Conservation (phyloP, 1,139 yeast species). For the Debaryomycetaceae sp. region DNA sequence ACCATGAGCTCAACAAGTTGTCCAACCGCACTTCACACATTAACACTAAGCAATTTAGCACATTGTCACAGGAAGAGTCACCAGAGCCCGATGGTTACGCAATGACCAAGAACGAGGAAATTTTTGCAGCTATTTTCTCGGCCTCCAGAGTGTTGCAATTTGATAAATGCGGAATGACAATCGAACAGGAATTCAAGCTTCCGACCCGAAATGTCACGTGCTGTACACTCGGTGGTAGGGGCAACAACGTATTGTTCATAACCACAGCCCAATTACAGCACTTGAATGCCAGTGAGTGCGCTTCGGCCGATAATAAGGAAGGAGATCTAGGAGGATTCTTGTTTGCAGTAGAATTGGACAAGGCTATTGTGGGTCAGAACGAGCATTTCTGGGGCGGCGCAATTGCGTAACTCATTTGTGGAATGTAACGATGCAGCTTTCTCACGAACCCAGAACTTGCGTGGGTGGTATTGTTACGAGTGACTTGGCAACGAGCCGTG, state of each 20-base stretch:
- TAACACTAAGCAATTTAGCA: slow-evolving; percentile 28
- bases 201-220: slow-evolving; percentile 69
- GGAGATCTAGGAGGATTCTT: slow-evolving; percentile 57
- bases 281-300: slow-evolving; percentile 20
- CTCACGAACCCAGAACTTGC: too few relatives aligned
- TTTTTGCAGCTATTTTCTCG: slow-evolving; percentile 70
- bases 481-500: too few relatives aligned
- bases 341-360: slow-evolving; percentile 21
- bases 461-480: too few relatives aligned
- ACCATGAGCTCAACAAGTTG: slow-evolving; percentile 40
- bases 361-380: slow-evolving; percentile 20
- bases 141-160: slow-evolving; percentile 53
- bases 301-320: slow-evolving; percentile 18
- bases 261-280: slow-evolving; percentile 59
- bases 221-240: slow-evolving; percentile 64
- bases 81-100: slow-evolving; percentile 84
- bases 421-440: too few relatives aligned
- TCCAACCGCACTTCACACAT: slow-evolving; percentile 42
- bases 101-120: slow-evolving; percentile 54
- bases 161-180: slow-evolving; percentile 37
- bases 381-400: slow-evolving; percentile 29
- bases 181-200: slow-evolving; percentile 42
- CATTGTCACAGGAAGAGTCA: slow-evolving; percentile 16
- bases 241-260: slow-evolving; percentile 56
- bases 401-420: slow-evolving; percentile 5